A percentile compares a stretch with the other conserved stretches of the same genome.
Evolutionary conservation across 1,284 basidiomycete genomes (phyloP).

Genomic region (Acaromyces ingoldii): DNA sequence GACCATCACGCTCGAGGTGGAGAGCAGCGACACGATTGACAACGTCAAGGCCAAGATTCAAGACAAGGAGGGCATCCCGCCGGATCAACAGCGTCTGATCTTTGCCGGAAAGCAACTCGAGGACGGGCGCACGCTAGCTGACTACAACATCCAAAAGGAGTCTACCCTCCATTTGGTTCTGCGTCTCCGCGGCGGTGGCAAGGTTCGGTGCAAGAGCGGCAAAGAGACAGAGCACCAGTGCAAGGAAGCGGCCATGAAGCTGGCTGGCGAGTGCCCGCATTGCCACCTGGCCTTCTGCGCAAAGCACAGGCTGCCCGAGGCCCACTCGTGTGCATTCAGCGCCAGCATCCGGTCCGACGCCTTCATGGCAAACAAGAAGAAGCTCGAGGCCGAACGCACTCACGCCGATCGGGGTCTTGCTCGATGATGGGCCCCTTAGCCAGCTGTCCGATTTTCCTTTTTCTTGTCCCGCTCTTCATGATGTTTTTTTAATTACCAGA

Average conservation of each 20-base stretch:
- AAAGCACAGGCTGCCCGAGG: slow-evolving; percentile 47
- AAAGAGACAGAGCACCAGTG: slow-evolving; percentile 43
- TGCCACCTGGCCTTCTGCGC: slow-evolving; percentile 48
- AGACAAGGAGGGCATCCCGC: slow-evolving; percentile 70
- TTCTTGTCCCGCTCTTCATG: too few relatives aligned
- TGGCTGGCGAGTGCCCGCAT: slow-evolving; percentile 50
- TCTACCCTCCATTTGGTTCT: slow-evolving; percentile 95
- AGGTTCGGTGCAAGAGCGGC: slow-evolving; percentile 49
- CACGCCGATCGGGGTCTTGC: slow-evolving; percentile 43
- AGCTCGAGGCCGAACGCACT: slow-evolving; percentile 48
- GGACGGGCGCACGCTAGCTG: slow-evolving; percentile 54
- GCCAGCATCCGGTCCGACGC: slow-evolving; percentile 46
- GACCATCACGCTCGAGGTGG: slow-evolving; percentile 54
- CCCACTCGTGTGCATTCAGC: slow-evolving; percentile 45
- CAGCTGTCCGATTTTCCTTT: too few relatives aligned
- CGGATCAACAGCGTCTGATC: slow-evolving; percentile 95
- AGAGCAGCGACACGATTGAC: slow-evolving; percentile 59
- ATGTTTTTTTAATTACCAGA: too few relatives aligned
- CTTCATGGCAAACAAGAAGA: slow-evolving; percentile 49
- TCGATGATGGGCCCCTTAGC: too few relatives aligned
- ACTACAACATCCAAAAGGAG: slow-evolving; percentile 89
- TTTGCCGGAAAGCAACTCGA: slow-evolving; percentile 94
- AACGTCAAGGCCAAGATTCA: slow-evolving; percentile 58
- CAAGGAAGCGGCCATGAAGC: slow-evolving; percentile 49
- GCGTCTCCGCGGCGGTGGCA: slow-evolving; percentile 66